These are phyloP conservation scores for Ophiostoma pallidulum DNA, from an alignment of 2,329 filamentous ascomycete genomes.

Conservation along the genomic window DNA sequence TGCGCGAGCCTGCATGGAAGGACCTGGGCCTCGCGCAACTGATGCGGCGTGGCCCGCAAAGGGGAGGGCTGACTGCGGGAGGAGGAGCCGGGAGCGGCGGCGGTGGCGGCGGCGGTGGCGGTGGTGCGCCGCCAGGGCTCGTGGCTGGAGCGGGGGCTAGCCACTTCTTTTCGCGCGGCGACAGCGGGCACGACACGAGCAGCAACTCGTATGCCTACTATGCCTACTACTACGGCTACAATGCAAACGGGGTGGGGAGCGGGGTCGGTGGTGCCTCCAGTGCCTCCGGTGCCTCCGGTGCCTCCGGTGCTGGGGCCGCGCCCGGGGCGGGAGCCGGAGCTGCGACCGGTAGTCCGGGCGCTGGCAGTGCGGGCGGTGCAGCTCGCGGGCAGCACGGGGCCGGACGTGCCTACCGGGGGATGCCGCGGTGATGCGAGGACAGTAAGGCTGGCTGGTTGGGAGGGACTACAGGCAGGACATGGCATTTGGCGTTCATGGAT, in stretches of 20 bases:
- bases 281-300: too few species aligned
- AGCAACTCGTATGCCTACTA: conserved; percentile 25
- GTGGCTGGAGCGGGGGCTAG: too few species aligned
- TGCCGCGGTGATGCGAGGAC: background rate
- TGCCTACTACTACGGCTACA: conserved; percentile 18
- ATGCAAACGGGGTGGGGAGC: conserved; percentile 9
- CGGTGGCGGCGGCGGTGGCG: background rate
- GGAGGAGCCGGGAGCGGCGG: conserved; percentile 8
- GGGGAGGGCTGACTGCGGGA: conserved; percentile 12
- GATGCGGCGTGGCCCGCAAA: conserved; percentile 51
- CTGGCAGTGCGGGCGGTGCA: background rate
- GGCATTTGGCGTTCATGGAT: too few species aligned
- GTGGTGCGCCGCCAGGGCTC: too few species aligned
- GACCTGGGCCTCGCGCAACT: conserved; percentile 65
- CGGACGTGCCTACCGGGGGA: conserved; percentile 15
- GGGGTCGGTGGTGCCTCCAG: background rate
- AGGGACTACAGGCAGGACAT: background rate
- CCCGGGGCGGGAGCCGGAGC: too few species aligned
- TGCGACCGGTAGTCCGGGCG: background rate
- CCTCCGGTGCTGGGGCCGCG: too few species aligned
- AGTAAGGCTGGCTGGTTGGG: too few species aligned
- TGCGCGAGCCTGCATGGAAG: conserved; percentile 65
- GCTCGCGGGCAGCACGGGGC: conserved; percentile 13
- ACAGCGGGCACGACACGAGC: background rate
- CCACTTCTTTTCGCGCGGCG: too few species aligned